A percentile compares a stretch with the other conserved stretches of the same genome.
These are phyloP conservation scores for Populus simonii DNA, from an alignment of 345 rosid species.

Conservation along the genomic window DNA sequence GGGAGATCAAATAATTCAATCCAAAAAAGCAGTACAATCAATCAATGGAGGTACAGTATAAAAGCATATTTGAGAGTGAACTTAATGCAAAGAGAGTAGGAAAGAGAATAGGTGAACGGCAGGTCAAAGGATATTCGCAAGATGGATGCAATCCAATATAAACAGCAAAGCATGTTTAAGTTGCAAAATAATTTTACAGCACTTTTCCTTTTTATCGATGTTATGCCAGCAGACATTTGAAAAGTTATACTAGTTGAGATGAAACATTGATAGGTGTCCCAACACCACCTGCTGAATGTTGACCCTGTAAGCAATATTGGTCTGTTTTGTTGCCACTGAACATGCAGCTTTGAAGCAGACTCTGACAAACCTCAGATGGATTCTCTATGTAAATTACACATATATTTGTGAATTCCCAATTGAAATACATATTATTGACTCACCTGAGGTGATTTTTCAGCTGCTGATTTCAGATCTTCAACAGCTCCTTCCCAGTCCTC, in stretches of 20 bases:
- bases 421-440: constrained; percentile 11
- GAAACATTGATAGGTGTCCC: background rate
- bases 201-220: background rate
- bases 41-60: background rate
- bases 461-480: constrained; percentile 79
- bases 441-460: constrained; percentile 89
- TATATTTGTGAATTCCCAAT: no score
- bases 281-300: background rate
- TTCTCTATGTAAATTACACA: no score
- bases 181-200: background rate
- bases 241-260: background rate
- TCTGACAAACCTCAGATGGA: background rate
- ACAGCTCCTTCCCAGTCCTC: constrained; percentile 99
- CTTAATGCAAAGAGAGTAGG: no score
- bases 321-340: background rate
- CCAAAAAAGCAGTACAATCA: background rate
- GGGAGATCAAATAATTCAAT: background rate
- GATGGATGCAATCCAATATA: background rate
- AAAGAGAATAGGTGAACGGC: no score
- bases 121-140: no score
- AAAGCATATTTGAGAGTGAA: background rate
- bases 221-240: background rate
- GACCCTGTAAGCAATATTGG: background rate
- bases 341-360: background rate
- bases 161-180: background rate